Percentiles rank a stretch among this genome's conserved stretches.
These are phyloP conservation scores for Cercophora sp. DNA, from an alignment of 495 filamentous ascomycete genomes.

Conservation along the genomic window DNA sequence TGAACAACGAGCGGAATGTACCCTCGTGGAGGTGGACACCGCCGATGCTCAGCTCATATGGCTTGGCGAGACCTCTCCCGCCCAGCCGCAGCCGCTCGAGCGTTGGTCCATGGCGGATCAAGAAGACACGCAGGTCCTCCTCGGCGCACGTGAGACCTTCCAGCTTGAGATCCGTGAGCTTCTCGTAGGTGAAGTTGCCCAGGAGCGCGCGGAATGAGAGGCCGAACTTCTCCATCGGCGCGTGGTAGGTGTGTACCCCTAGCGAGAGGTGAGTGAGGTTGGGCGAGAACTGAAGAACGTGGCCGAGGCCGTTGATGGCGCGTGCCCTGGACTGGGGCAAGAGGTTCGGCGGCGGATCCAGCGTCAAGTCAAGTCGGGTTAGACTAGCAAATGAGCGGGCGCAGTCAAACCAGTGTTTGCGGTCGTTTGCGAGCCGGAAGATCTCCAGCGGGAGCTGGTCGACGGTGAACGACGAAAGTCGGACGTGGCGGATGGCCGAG, in stretches of 20 bases:
- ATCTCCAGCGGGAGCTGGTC: slow-evolving; percentile 45
- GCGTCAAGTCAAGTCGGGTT: slow-evolving; percentile 33
- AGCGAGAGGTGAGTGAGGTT: slow-evolving; percentile 37
- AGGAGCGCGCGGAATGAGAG: slow-evolving; percentile 39
- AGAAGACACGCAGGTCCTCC: slow-evolving; percentile 40
- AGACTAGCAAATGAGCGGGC: slow-evolving; percentile 39
- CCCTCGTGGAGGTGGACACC: slow-evolving; percentile 44
- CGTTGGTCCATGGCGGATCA: slow-evolving; percentile 38
- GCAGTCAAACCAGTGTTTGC: slow-evolving; percentile 42
- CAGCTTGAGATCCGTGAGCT: slow-evolving; percentile 41
- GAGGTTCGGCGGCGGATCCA: slow-evolving; percentile 34
- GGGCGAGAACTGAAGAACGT: slow-evolving; percentile 38
- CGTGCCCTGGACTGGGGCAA: slow-evolving; percentile 33
- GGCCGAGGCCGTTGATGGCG: slow-evolving; percentile 42
- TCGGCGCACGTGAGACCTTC: slow-evolving; percentile 43
- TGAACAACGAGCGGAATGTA: slow-evolving; percentile 38
- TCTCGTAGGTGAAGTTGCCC: slow-evolving; percentile 32
- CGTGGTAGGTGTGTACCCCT: slow-evolving; percentile 41
- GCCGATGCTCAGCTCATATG: slow-evolving; percentile 36
- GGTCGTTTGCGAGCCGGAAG: slow-evolving; percentile 35
- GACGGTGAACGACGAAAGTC: slow-evolving; percentile 37
- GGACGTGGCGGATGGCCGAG: slow-evolving; percentile 37
- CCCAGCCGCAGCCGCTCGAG: slow-evolving; percentile 41
- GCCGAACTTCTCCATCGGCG: slow-evolving; percentile 37
- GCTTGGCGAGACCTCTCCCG: slow-evolving; percentile 40